Conservation (phyloP, 768 basidiomycete species). For the Cyathus striatus region DNA sequence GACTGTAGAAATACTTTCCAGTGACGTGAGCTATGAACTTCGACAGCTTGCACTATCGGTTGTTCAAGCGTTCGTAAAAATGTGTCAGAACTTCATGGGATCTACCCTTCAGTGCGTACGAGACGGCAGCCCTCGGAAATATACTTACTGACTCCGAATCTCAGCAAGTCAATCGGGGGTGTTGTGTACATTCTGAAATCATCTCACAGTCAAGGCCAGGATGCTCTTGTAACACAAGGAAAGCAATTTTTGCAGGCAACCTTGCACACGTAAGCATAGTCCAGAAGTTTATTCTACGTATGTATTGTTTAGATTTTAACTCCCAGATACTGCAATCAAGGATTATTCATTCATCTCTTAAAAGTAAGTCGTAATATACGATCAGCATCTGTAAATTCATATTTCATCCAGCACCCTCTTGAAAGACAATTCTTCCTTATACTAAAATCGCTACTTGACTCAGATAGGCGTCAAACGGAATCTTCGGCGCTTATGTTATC, state of each 20-base stretch:
- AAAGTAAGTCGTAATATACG: constrained; percentile 41
- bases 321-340: constrained; percentile 53
- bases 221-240: constrained; percentile 54
- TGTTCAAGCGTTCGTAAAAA: constrained; percentile 57
- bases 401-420: constrained; percentile 35
- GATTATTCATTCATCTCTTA: constrained; percentile 52
- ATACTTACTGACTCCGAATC: neutral
- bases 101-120: constrained; percentile 46
- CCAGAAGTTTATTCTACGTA: no score
- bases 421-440: constrained; percentile 46
- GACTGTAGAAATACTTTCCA: constrained; percentile 43
- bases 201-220: constrained; percentile 47
- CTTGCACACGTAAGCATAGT: constrained; percentile 38
- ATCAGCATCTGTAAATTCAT: constrained; percentile 1
- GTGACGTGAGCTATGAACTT: constrained; percentile 60
- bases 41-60: constrained; percentile 61
- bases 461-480: constrained; percentile 36
- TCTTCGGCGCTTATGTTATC: constrained; percentile 33
- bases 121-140: neutral
- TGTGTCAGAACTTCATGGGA: constrained; percentile 49
- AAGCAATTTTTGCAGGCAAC: constrained; percentile 48
- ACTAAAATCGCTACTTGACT: constrained; percentile 41
- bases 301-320: no score
- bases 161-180: constrained; percentile 30
- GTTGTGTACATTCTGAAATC: constrained; percentile 41